Conservation (phyloP, 1,284 basidiomycete species). For the Cutaneotrichosporon sp. region DNA sequence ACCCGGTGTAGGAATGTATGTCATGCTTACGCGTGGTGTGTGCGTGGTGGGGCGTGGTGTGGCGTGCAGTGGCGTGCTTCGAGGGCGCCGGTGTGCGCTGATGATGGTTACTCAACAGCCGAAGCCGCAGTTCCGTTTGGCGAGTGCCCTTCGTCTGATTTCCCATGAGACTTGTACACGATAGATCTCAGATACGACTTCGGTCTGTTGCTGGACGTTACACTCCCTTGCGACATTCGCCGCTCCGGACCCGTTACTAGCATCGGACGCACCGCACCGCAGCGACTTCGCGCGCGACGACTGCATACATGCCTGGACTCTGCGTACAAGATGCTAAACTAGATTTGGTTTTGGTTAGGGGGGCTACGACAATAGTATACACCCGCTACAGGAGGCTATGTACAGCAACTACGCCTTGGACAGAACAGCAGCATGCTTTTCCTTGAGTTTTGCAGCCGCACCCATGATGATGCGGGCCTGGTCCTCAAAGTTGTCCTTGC, state of each 20-base stretch:
- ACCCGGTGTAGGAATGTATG: constrained; percentile 12
- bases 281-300: too few relatives aligned
- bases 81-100: too few relatives aligned
- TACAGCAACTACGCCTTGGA: not conserved
- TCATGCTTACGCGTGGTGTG: constrained; percentile 9
- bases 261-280: too few relatives aligned
- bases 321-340: constrained; percentile 13
- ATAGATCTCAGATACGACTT: too few relatives aligned
- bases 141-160: too few relatives aligned
- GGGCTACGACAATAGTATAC: not conserved
- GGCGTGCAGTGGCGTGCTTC: too few relatives aligned
- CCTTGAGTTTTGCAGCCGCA: constrained; percentile 25
- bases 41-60: not conserved
- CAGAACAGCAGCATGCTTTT: not conserved
- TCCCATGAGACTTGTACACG: too few relatives aligned
- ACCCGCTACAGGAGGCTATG: not conserved
- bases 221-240: too few relatives aligned
- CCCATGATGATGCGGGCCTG: constrained; percentile 44
- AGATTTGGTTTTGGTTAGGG: not conserved
- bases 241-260: too few relatives aligned
- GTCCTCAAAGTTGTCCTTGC: constrained; percentile 49
- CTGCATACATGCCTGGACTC: constrained; percentile 4
- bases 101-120: too few relatives aligned
- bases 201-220: too few relatives aligned
- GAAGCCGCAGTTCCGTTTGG: too few relatives aligned